A percentile compares a stretch with the other conserved stretches of the same genome.
Conservation (phyloP, 176 grass and related monocot species). For the Metroxylon sagu region DNA sequence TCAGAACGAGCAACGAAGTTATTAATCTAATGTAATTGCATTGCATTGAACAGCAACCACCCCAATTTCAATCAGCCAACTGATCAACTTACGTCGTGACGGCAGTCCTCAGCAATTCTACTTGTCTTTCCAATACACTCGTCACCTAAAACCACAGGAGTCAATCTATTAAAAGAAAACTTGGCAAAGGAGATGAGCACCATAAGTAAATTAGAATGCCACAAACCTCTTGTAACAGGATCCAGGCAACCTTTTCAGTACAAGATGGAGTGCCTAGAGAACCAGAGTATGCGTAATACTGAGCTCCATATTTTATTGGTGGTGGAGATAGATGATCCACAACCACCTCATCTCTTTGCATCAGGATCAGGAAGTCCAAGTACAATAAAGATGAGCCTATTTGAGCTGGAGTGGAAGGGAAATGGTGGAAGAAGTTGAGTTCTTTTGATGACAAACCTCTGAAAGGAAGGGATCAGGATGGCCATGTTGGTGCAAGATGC, state of each 20-base stretch:
- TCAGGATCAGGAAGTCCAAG: neutral
- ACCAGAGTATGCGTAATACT: constrained; percentile 1
- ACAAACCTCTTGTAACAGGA: neutral
- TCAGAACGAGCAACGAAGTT: no score
- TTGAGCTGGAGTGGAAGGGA: no score
- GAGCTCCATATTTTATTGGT: neutral
- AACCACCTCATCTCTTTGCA: neutral
- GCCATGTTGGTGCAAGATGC: neutral
- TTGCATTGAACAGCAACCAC: no score
- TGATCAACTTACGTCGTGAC: neutral
- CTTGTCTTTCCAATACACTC: neutral
- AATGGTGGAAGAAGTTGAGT: no score
- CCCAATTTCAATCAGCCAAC: no score
- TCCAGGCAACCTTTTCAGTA: constrained; percentile 3
- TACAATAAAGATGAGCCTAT: no score
- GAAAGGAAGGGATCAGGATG: neutral
- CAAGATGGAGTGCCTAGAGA: constrained; percentile 17
- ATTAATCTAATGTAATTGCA: no score
- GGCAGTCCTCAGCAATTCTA: neutral
- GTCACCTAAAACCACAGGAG: neutral
- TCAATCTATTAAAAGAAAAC: neutral
- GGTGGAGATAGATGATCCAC: neutral
- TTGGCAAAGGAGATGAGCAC: no score
- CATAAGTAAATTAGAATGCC: no score
- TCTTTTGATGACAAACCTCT: neutral